Percentiles rank a stretch among this genome's conserved stretches.
These are phyloP conservation scores for Calocera cornea DNA, from an alignment of 768 basidiomycete species.

Conservation along the genomic window DNA sequence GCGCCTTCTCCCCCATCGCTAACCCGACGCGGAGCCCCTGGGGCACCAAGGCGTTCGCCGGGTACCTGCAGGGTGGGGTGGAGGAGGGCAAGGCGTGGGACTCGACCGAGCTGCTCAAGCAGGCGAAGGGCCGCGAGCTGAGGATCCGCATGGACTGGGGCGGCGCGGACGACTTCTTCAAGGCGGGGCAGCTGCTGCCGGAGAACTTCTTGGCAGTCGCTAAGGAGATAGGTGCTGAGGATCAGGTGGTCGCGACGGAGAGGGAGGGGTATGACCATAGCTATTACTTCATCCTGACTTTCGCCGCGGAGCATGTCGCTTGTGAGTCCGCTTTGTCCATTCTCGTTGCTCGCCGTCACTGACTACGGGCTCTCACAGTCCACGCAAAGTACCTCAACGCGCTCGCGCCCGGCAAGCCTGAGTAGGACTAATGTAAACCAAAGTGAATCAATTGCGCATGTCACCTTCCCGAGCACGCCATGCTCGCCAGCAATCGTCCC, in stretches of 20 bases:
- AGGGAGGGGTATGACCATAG: conserved; percentile 81
- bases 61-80: conserved; percentile 65
- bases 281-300: conserved; percentile 88
- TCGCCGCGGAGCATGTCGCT: conserved; percentile 76
- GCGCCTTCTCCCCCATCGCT: conserved; percentile 74
- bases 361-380: conserved; percentile 34
- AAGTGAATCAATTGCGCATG: too few species aligned
- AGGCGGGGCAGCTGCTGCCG: conserved; percentile 77
- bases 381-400: conserved; percentile 82
- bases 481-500: too few species aligned
- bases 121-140: conserved; percentile 41
- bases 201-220: conserved; percentile 77
- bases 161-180: conserved; percentile 67
- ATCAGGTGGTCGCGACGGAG: conserved; percentile 59
- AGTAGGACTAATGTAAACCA: neutral
- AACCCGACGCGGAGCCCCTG: conserved; percentile 81
- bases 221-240: conserved; percentile 54
- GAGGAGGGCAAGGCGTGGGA: conserved; percentile 73
- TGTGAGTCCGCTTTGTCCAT: conserved; percentile 38
- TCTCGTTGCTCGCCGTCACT: neutral
- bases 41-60: conserved; percentile 83
- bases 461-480: too few species aligned
- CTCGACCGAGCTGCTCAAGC: conserved; percentile 67
- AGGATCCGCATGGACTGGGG: conserved; percentile 87
- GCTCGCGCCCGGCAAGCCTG: neutral